These are phyloP conservation scores for Phlebopus sp. DNA, from an alignment of 1,284 basidiomycete species.

Conservation along the genomic window DNA sequence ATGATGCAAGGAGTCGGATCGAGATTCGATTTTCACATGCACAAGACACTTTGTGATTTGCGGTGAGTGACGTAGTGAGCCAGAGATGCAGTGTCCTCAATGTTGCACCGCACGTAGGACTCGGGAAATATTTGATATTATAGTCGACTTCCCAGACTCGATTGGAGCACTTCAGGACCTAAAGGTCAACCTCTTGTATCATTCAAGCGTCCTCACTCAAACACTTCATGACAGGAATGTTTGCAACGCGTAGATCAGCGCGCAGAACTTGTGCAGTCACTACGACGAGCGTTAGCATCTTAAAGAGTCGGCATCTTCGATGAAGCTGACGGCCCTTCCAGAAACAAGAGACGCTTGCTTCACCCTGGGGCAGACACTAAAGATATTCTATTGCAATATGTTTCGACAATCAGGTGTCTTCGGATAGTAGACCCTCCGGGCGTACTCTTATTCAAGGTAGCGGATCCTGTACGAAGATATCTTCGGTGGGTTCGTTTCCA, in stretches of 20 bases:
- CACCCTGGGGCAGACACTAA: conserved; percentile 97
- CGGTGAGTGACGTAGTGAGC: conserved; percentile 49
- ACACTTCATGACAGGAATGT: conserved; percentile 53
- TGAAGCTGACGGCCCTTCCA: conserved; percentile 30
- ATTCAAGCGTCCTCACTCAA: not conserved
- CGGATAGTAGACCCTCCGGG: conserved; percentile 90
- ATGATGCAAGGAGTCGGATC: conserved; percentile 82
- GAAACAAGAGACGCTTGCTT: conserved; percentile 83
- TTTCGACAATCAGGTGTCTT: conserved; percentile 91
- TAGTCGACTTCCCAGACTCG: conserved; percentile 91
- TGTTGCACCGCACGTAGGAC: conserved; percentile 52
- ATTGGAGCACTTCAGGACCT: conserved; percentile 85
- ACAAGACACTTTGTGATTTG: conserved; percentile 83
- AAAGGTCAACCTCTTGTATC: conserved; percentile 46
- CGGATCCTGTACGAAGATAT: conserved; percentile 86
- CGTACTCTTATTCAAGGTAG: conserved; percentile 88
- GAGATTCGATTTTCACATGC: conserved; percentile 88
- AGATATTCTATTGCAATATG: conserved; percentile 89
- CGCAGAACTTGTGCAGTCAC: conserved; percentile 60
- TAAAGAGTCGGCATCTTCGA: not conserved
- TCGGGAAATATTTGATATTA: conserved; percentile 92
- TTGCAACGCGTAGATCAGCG: conserved; percentile 78
- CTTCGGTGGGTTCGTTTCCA: conserved; percentile 54
- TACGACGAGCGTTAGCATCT: conserved; percentile 64
- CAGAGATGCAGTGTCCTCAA: not conserved